These are phyloP conservation scores for Leishmania aethiopica DNA, from an alignment of 208 protist species.

Conservation along the genomic window DNA sequence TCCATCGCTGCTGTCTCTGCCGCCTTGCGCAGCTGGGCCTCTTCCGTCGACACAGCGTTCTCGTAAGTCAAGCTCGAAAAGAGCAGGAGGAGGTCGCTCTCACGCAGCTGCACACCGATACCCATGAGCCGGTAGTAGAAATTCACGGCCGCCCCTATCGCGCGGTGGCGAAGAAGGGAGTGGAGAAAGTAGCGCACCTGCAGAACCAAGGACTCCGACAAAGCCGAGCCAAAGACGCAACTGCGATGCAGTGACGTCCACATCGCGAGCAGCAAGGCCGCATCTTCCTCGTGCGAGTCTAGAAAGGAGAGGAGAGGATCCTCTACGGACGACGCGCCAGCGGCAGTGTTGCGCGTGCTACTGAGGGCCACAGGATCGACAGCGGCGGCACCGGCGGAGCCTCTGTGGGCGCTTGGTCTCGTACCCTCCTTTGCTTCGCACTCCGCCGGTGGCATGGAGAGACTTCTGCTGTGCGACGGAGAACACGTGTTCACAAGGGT, in stretches of 20 bases:
- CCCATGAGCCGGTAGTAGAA: constrained; percentile 75
- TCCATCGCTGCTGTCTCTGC: constrained; percentile 22
- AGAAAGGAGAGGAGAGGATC: constrained; percentile 75
- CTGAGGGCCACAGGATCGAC: not conserved
- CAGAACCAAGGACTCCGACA: constrained; percentile 69
- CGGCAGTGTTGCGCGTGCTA: not conserved
- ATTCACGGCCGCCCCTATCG: constrained; percentile 58
- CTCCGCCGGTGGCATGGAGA: not conserved
- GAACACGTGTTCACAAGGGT: not conserved
- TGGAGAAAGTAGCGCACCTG: constrained; percentile 76
- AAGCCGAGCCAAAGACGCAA: constrained; percentile 74
- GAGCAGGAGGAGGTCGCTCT: constrained; percentile 71
- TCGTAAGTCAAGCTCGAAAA: constrained; percentile 82
- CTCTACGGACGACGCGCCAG: not conserved
- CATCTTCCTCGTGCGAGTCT: constrained; percentile 71
- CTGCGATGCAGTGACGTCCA: constrained; percentile 79
- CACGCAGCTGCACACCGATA: constrained; percentile 70
- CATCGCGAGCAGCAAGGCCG: constrained; percentile 74
- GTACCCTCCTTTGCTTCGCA: not conserved
- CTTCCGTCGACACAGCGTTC: constrained; percentile 29
- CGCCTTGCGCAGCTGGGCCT: constrained; percentile 23
- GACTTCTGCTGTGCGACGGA: not conserved
- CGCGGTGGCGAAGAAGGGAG: constrained; percentile 61
- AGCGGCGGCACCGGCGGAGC: not conserved
- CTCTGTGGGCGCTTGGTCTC: too few relatives aligned